These are phyloP conservation scores for Aspergillus intermedius DNA, from an alignment of 2,329 filamentous ascomycete genomes.

Conservation along the genomic window DNA sequence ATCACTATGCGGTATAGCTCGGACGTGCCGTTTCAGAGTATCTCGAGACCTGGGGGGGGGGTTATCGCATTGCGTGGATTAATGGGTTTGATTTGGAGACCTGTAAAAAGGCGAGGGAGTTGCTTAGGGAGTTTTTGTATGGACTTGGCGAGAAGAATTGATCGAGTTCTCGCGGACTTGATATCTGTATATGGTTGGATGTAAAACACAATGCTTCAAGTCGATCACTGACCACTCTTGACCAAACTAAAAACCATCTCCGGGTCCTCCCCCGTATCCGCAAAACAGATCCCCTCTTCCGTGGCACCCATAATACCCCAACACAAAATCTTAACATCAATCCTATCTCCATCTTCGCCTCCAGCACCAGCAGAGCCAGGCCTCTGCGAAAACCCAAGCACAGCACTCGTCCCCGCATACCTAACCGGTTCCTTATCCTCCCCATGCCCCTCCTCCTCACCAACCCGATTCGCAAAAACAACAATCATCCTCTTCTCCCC, in stretches of 20 bases:
- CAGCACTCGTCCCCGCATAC: constrained; percentile 45
- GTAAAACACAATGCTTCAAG: no score
- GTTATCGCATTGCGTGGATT: background rate
- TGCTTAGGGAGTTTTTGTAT: no score
- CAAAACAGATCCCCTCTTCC: constrained; percentile 42
- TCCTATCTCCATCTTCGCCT: constrained; percentile 1
- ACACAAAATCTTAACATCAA: constrained; percentile 36
- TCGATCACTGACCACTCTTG: constrained; percentile 1
- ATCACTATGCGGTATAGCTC: no score
- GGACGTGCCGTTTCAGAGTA: no score
- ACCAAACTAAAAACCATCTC: constrained; percentile 33
- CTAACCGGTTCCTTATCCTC: constrained; percentile 34
- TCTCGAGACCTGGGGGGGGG: no score
- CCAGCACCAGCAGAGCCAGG: background rate
- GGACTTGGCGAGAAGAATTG: no score
- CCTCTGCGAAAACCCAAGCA: constrained; percentile 35
- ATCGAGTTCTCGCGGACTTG: no score
- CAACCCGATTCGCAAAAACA: constrained; percentile 43
- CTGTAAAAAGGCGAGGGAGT: no score
- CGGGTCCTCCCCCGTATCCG: constrained; percentile 38
- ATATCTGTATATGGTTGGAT: no score
- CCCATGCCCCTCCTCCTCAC: constrained; percentile 32
- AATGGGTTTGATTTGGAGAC: background rate
- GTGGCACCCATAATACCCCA: constrained; percentile 42
- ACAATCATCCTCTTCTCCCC: constrained; percentile 34